phyloP scores from a whole-genome alignment of 768 basidiomycete species.

The Xanthoconium stramineum region DNA sequence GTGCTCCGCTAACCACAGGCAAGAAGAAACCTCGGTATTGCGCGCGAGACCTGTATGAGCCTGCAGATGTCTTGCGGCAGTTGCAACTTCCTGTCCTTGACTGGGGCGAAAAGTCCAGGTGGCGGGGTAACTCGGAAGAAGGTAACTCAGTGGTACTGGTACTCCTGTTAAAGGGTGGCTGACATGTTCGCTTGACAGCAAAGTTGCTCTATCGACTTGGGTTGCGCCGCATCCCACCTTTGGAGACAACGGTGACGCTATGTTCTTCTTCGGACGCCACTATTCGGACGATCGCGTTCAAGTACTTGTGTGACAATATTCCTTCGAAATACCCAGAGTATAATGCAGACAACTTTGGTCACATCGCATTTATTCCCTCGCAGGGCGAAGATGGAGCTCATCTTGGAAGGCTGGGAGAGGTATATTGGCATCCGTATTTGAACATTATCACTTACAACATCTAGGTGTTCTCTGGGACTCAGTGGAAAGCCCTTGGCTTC shows the following conservation, averaged over 20 bases:
- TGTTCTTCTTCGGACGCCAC: conserved; percentile 56
- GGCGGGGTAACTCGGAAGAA: background rate
- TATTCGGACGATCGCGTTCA: conserved; percentile 61
- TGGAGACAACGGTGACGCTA: conserved; percentile 62
- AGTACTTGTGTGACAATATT: conserved; percentile 80
- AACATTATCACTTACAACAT: background rate
- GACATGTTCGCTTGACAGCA: conserved; percentile 41
- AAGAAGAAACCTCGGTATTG: conserved; percentile 45
- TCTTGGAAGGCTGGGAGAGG: background rate
- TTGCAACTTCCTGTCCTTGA: conserved; percentile 45
- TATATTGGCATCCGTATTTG: conserved; percentile 18
- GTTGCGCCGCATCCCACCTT: conserved; percentile 62
- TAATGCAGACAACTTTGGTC: conserved; percentile 48
- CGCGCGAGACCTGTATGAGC: conserved; percentile 84
- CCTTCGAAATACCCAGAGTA: conserved; percentile 58
- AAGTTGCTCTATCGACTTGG: conserved; percentile 77
- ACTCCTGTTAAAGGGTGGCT: too few relatives aligned
- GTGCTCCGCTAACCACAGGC: conserved; percentile 11
- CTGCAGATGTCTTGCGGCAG: conserved; percentile 63
- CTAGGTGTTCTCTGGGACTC: conserved; percentile 67
- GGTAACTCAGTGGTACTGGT: background rate
- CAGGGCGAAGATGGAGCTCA: conserved; percentile 35
- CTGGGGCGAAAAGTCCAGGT: too few relatives aligned
- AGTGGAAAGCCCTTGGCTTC: conserved; percentile 79
- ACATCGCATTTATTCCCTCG: conserved; percentile 79